Base-by-base conservation (phyloP, 257 asterid genomes). In the Hygrophila difformis region DNA sequence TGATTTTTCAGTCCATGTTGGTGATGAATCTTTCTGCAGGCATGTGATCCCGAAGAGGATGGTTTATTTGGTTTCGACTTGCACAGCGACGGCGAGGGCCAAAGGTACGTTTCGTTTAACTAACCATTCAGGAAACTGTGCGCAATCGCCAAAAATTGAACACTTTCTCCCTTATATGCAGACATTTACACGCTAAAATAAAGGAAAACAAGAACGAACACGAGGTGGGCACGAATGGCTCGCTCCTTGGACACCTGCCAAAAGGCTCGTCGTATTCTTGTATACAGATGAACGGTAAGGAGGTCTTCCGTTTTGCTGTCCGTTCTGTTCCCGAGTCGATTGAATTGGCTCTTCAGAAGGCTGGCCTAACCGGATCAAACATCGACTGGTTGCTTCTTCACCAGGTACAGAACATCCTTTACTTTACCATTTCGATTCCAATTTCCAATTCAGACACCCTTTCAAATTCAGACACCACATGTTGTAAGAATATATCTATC, bases 251-350 rank as follows among this genome's bases (percentile, higher is more conserved):
- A 47, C 68, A 57, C 51, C 68, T 87, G 18, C 84, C 95, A 21
- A 78, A 71, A 63, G 63, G 56, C 45, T 53, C 84, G 1, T 67
- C 88, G 1, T 91, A 74, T 61, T 91, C 99, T 2, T 78, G 81
- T 66, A 72, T 91, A 51, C 82, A 86, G 65, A 91, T 91, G 99
- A 91, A 91, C n/a, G 99, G 99, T 28, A 86, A 86, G 64, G 99
- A 91, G 70, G 99, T 91, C 38, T 91, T 91, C 44, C 93, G 96
- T 1, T 91, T 91, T 61, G 99, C 99, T 10, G 75, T 57, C 39
- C 91, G 95, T 37, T 93, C 53, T 31, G 99, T 91, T 62, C 99
- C 99, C 14, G 88, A 82, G 61, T 86, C 99, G 0, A 86, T 91
- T 44, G 95, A 74, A 49, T 63, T 66, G 54, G 82, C 99, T 39